phyloP scores from a whole-genome alignment of 306 rosid species.

The Prunus salicina region DNA sequence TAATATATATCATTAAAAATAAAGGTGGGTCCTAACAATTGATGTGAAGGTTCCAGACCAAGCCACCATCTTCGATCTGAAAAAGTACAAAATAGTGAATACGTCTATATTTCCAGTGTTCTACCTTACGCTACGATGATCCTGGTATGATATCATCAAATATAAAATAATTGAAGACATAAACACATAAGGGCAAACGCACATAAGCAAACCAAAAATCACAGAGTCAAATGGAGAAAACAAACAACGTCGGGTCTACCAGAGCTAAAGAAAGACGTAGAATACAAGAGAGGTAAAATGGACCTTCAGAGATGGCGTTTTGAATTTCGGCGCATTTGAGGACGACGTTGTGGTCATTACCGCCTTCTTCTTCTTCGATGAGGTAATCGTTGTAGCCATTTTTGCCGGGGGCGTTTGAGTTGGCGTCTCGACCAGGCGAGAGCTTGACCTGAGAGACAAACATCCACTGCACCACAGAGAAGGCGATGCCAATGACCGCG shows the following conservation, averaged over 20 bases:
- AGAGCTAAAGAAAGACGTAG: background rate
- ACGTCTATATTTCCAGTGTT: no score
- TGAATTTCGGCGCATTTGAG: slow-evolving; percentile 91
- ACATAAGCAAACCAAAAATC: no score
- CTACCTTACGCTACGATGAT: background rate
- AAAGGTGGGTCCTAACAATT: slow-evolving; percentile 27
- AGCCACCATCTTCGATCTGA: slow-evolving; percentile 13
- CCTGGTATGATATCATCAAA: background rate
- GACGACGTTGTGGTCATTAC: slow-evolving; percentile 84
- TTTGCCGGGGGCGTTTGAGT: slow-evolving; percentile 37
- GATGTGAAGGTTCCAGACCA: slow-evolving; percentile 39
- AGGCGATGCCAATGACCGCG: slow-evolving; percentile 67
- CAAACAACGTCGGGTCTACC: background rate
- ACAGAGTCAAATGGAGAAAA: no score
- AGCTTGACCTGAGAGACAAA: slow-evolving; percentile 72
- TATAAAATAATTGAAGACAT: background rate
- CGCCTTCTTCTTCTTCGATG: slow-evolving; percentile 89
- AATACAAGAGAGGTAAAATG: background rate
- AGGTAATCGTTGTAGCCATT: slow-evolving; percentile 75
- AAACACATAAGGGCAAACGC: background rate
- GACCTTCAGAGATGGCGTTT: slow-evolving; percentile 89
- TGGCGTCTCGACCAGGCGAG: slow-evolving; percentile 39
- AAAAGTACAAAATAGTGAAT: background rate
- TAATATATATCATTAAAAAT: background rate
- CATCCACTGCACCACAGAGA: slow-evolving; percentile 74